Conservation (phyloP, 2,329 filamentous ascomycete genomes). For the Bipolaris bicolor region DNA sequence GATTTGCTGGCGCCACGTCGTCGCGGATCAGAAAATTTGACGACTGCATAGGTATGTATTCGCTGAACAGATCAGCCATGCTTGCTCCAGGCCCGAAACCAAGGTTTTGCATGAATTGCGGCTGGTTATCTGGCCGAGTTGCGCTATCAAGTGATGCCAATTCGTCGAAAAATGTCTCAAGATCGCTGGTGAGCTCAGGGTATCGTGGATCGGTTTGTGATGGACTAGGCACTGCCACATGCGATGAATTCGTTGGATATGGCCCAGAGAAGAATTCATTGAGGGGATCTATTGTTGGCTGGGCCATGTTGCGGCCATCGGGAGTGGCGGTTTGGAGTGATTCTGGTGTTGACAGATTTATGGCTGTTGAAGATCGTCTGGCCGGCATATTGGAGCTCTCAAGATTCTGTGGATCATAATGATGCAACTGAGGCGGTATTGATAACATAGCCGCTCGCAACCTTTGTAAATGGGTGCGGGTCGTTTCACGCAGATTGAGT, state of each 20-base stretch:
- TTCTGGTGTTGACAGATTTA: conserved; percentile 30
- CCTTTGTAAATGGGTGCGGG: conserved; percentile 27
- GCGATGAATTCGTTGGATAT: conserved; percentile 5
- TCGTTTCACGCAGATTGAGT: conserved; percentile 19
- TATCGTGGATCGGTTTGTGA: conserved; percentile 32
- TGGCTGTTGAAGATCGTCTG: conserved; percentile 3
- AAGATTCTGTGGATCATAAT: background rate
- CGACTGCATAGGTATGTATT: conserved; percentile 49
- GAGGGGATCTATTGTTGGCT: conserved; percentile 8
- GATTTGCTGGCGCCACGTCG: conserved; percentile 19
- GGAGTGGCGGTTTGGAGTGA: conserved; percentile 24
- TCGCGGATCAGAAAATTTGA: conserved; percentile 40
- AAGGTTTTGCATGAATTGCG: conserved; percentile 70
- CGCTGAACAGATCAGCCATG: conserved; percentile 60
- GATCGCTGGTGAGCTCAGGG: conserved; percentile 50
- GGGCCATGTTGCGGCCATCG: conserved; percentile 2
- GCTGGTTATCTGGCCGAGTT: conserved; percentile 61
- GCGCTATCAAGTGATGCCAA: conserved; percentile 62
- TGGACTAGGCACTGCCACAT: conserved; percentile 7
- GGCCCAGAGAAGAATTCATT: conserved; percentile 20
- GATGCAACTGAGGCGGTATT: conserved; percentile 17
- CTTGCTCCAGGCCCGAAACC: conserved; percentile 69
- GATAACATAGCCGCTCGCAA: conserved; percentile 20
- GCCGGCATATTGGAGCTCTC: conserved; percentile 7
- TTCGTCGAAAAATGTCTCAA: conserved; percentile 63